Conservation (phyloP, 805 yeast genomes). For the Cyberlindnera maclurae region DNA sequence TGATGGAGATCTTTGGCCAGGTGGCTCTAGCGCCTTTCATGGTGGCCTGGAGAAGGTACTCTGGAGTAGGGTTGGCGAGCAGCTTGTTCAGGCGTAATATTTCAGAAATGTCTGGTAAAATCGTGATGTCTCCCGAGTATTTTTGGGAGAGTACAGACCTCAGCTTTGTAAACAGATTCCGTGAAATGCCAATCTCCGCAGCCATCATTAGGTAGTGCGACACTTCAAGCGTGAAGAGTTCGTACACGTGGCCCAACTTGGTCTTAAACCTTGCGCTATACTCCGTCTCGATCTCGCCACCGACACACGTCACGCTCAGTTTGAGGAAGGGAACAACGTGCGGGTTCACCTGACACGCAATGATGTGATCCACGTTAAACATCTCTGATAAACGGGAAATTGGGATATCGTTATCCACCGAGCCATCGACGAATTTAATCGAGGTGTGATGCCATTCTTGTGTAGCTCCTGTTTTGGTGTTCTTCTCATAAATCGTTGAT, state of each 20-base stretch:
- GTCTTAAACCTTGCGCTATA: constrained; percentile 48
- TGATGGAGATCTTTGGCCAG: constrained; percentile 86
- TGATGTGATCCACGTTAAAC: constrained; percentile 96
- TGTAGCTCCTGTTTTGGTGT: constrained; percentile 60
- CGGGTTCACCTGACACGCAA: constrained; percentile 96
- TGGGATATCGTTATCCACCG: constrained; percentile 92
- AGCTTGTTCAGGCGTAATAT: constrained; percentile 51
- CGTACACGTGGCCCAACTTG: constrained; percentile 46
- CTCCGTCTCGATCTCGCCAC: constrained; percentile 61
- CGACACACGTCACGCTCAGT: constrained; percentile 57
- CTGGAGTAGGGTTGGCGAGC: constrained; percentile 76
- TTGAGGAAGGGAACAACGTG: constrained; percentile 87
- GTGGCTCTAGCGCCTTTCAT: constrained; percentile 85
- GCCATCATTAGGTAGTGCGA: constrained; percentile 70
- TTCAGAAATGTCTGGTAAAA: constrained; percentile 66
- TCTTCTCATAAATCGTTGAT: constrained; percentile 77
- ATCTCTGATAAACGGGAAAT: constrained; percentile 84
- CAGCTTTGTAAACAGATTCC: constrained; percentile 64
- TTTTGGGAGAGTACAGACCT: constrained; percentile 76
- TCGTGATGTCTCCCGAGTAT: constrained; percentile 91
- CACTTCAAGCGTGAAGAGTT: constrained; percentile 59
- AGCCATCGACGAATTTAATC: constrained; percentile 87
- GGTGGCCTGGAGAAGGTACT: constrained; percentile 60
- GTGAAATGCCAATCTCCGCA: constrained; percentile 70
- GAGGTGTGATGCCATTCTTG: constrained; percentile 79